phyloP scores from a whole-genome alignment of 2,329 filamentous ascomycete species.

The Didymellaceae sp. region DNA sequence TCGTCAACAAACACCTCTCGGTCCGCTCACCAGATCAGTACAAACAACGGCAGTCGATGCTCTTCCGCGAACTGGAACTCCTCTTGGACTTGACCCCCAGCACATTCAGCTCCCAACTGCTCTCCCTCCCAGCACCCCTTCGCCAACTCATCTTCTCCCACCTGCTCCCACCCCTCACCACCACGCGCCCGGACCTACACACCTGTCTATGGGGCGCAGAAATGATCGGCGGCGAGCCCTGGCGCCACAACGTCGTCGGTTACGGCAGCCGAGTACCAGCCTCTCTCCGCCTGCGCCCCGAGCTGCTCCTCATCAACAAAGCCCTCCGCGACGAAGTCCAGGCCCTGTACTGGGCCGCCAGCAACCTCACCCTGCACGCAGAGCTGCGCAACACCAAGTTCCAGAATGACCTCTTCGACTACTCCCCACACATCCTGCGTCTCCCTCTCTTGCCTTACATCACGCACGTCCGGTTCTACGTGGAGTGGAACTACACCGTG shows the following conservation, averaged over 20 bases:
- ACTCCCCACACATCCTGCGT: constrained; percentile 42
- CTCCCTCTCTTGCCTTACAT: constrained; percentile 38
- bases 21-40: constrained; percentile 34
- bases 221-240: constrained; percentile 42
- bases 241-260: constrained; percentile 43
- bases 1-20: constrained; percentile 13
- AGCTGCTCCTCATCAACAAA: constrained; percentile 39
- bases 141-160: constrained; percentile 36
- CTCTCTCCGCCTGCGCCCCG: constrained; percentile 26
- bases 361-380: constrained; percentile 43
- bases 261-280: constrained; percentile 37
- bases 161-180: constrained; percentile 29
- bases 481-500: constrained; percentile 46
- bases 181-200: constrained; percentile 38
- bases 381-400: constrained; percentile 41
- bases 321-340: constrained; percentile 41
- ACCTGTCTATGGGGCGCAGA: constrained; percentile 46
- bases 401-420: constrained; percentile 43
- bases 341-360: constrained; percentile 34
- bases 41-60: constrained; percentile 41
- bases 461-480: constrained; percentile 43
- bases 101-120: constrained; percentile 39
- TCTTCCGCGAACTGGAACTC: constrained; percentile 43
- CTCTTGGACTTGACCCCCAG: constrained; percentile 44
- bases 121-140: constrained; percentile 41